Evolutionary conservation across 2,329 filamentous ascomycete species (phyloP).

Genomic region (Penicillium brasilianum): DNA sequence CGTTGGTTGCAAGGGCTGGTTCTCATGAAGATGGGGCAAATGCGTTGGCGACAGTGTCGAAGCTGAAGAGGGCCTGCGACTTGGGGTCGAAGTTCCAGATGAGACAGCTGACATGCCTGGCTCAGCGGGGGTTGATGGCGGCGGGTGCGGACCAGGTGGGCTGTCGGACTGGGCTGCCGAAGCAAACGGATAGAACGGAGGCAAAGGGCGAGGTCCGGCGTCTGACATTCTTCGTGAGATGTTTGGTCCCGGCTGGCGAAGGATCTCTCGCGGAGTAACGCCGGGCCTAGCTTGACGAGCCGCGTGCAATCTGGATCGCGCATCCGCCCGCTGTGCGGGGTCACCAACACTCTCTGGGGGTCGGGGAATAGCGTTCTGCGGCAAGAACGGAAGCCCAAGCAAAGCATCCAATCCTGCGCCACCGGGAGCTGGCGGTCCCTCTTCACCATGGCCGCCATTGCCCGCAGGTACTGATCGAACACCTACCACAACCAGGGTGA

Average conservation of each 20-base stretch:
- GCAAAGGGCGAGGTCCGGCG: slow-evolving; percentile 28
- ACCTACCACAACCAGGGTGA: slow-evolving; percentile 72
- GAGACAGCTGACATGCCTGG: slow-evolving; percentile 60
- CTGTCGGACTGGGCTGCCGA: slow-evolving; percentile 58
- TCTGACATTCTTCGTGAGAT: slow-evolving; percentile 42
- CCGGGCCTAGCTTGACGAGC: slow-evolving; percentile 61
- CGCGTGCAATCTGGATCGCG: slow-evolving; percentile 57
- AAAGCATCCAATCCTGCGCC: slow-evolving; percentile 52
- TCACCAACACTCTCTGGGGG: slow-evolving; percentile 54
- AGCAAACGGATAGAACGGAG: slow-evolving; percentile 34
- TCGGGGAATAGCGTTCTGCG: slow-evolving; percentile 49
- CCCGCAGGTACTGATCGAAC: slow-evolving; percentile 68
- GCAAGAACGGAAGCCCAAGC: slow-evolving; percentile 52
- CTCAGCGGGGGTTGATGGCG: slow-evolving; percentile 67
- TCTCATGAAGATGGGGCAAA: slow-evolving; percentile 48
- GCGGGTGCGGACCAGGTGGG: slow-evolving; percentile 63
- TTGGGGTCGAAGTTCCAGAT: slow-evolving; percentile 58
- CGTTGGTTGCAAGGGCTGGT: slow-evolving; percentile 41
- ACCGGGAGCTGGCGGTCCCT: slow-evolving; percentile 49
- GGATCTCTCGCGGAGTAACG: slow-evolving; percentile 59
- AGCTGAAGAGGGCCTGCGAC: slow-evolving; percentile 53
- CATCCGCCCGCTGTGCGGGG: slow-evolving; percentile 59
- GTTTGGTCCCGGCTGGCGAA: slow-evolving; percentile 55
- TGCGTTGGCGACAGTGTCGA: slow-evolving; percentile 48
- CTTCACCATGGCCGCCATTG: slow-evolving; percentile 51